These are phyloP conservation scores for Dendrobium huoshanense DNA, from an alignment of 106 monocot species.

Conservation along the genomic window DNA sequence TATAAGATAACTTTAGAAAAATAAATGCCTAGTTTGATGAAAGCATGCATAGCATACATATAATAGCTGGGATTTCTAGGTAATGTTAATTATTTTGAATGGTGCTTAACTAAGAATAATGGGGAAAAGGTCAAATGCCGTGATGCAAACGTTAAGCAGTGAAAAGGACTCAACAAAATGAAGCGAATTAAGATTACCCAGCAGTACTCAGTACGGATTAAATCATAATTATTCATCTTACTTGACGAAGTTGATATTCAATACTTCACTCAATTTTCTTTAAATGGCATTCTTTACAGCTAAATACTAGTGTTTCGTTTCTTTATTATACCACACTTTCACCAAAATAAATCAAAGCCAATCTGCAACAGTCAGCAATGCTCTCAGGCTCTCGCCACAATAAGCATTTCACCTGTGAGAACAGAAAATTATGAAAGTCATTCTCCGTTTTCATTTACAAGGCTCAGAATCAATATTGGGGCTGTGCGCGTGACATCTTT, in stretches of 20 bases:
- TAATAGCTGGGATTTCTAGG: too few species aligned
- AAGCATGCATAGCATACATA: too few species aligned
- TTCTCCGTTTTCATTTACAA: neutral
- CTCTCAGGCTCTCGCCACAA: neutral
- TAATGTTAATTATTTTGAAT: too few species aligned
- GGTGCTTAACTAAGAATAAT: too few species aligned
- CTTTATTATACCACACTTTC: neutral
- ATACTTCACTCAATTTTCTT: neutral
- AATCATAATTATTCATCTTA: neutral
- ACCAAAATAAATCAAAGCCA: neutral
- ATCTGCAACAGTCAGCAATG: neutral
- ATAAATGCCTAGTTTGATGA: too few species aligned
- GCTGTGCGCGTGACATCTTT: neutral
- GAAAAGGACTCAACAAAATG: neutral
- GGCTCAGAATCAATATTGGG: neutral
- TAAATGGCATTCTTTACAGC: neutral
- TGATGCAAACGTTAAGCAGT: neutral
- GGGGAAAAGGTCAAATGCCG: too few species aligned
- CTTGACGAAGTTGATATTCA: neutral
- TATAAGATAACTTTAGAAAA: too few species aligned
- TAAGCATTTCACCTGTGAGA: neutral
- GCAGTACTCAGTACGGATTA: neutral
- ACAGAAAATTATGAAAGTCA: neutral
- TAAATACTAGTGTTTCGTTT: neutral
- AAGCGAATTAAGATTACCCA: neutral